Evolutionary conservation across 2,329 filamentous ascomycete species (phyloP).

Genomic region (Aurifilum marmelostoma): DNA sequence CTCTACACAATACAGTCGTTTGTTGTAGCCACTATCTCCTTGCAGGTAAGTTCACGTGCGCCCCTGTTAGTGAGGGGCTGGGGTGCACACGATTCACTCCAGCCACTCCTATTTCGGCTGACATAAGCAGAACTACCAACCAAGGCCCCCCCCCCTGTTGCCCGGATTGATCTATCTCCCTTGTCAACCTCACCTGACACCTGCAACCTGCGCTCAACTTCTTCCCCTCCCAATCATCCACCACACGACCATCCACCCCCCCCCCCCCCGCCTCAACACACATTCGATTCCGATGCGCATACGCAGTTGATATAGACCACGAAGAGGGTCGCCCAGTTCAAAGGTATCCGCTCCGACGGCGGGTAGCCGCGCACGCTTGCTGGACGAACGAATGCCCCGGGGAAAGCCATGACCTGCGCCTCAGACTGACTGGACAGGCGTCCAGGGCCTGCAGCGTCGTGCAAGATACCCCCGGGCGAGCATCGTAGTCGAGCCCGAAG

Average conservation of each 20-base stretch:
- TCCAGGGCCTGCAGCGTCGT: constrained; percentile 4
- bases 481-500: constrained; percentile 17
- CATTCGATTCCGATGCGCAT: too few species aligned
- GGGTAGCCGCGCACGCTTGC: constrained; percentile 21
- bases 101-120: constrained; percentile 4
- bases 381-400: constrained; percentile 12
- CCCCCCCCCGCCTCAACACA: neutral
- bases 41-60: neutral
- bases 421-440: constrained; percentile 15
- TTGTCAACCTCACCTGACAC: neutral
- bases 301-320: constrained; percentile 9
- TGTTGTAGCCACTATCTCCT: neutral
- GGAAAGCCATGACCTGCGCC: constrained; percentile 2
- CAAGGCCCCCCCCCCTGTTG: neutral
- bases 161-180: neutral
- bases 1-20: neutral
- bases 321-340: constrained; percentile 15
- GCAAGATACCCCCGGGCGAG: neutral
- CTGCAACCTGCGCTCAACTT: neutral
- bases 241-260: too few species aligned
- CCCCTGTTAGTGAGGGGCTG: neutral
- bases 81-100: constrained; percentile 12
- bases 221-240: neutral
- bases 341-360: constrained; percentile 22
- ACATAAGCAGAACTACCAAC: neutral